Conservation (phyloP, 345 rosid genomes). For the Abelmoschus esculentus region DNA sequence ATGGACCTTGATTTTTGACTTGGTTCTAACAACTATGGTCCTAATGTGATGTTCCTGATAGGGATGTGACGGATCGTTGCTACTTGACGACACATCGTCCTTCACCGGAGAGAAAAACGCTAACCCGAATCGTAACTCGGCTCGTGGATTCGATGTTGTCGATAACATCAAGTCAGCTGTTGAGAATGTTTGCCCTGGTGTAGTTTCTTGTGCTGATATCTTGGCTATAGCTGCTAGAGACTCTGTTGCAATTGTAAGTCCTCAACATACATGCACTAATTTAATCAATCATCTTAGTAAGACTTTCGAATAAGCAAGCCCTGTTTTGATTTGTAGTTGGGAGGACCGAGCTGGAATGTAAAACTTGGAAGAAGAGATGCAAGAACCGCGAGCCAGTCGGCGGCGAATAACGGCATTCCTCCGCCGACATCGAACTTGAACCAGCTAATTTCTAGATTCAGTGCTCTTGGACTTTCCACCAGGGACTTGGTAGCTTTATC, state of each 20-base stretch:
- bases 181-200: conserved; percentile 68
- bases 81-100: conserved; percentile 67
- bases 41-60: conserved; percentile 3
- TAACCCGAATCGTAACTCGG: conserved; percentile 50
- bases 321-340: conserved; percentile 36
- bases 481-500: conserved; percentile 76
- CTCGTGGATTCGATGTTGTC: conserved; percentile 67
- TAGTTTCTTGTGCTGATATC: conserved; percentile 83
- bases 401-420: conserved; percentile 71
- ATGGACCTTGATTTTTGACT: too few species aligned
- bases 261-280: background rate
- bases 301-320: background rate
- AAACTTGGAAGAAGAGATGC: conserved; percentile 90
- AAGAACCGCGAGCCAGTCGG: conserved; percentile 63
- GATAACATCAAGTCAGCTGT: conserved; percentile 69
- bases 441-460: conserved; percentile 51
- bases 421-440: conserved; percentile 50
- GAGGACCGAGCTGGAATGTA: conserved; percentile 75
- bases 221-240: conserved; percentile 69
- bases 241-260: conserved; percentile 45
- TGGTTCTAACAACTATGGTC: background rate
- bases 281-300: background rate
- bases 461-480: conserved; percentile 57
- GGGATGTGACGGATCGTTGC: conserved; percentile 89
- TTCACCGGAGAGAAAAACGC: conserved; percentile 85